Evolutionary conservation across 2,329 filamentous ascomycete genomes (phyloP), one percentile per base, ranked within the genome.

Genomic region (Clonostachys sp.): DNA sequence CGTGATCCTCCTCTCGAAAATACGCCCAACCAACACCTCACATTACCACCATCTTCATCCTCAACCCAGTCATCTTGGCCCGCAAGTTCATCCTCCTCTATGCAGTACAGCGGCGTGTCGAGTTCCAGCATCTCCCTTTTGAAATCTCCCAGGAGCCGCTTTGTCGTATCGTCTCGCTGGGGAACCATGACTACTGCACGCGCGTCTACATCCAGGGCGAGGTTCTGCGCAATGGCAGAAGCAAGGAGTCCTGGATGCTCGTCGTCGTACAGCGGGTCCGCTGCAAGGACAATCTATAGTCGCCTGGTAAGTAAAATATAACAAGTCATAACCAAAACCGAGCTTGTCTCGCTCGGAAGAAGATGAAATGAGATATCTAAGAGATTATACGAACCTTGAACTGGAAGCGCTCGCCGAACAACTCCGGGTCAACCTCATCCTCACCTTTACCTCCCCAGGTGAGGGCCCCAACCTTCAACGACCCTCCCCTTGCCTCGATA

Each of bases 201-300:
- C 3, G 89, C 80, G 30, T 77, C 69, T 0, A 63, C 48, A 4
- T 72, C 73, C 13, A 72, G 66, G 9, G 75, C 76, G 12, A 96
- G 73, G 67, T 91, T 89, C 38, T 77, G 68, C 10, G 74, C 67
- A 41, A 97, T 83, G 13, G 88, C 84, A 13, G 82, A 73, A 0
- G 84, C 83, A 18, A 97, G 77, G 58, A 94, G 80, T 4, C 64
- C 67, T 0, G 92, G 90, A 60, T 97, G 94, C 5, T 87, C 78
- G 44, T 91, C 78, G 42, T 91, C 90, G 66, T 97, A 97, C 17
- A 99, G 72, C 1, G 89, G 81, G 64, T 99, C 94, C 4, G 92
- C 90, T 3, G 83, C 89, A 4, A 99, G 75, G 41, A 97, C 82
- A 47, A 96, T 70, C 73, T 86, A 34, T 34, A 46, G 45, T 3